These are phyloP conservation scores for Colletotrichum trifolii DNA, from an alignment of 2,329 filamentous ascomycete genomes.

Conservation along the genomic window DNA sequence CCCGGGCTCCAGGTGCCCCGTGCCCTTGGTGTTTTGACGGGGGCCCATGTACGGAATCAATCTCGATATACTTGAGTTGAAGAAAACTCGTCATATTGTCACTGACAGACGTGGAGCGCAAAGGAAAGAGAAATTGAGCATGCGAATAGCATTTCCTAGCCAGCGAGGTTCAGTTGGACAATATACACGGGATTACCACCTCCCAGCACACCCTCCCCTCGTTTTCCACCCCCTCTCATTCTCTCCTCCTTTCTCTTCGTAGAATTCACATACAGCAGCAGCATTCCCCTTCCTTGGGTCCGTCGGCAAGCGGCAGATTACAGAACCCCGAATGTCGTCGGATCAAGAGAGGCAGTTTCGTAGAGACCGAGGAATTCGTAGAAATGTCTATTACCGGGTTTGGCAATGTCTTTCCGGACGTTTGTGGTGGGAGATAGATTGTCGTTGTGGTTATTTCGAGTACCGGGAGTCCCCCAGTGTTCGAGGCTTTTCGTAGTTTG, in stretches of 20 bases:
- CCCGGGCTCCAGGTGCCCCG: constrained; percentile 14
- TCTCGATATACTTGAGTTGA: no score
- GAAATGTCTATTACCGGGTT: neutral
- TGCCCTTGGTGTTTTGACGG: neutral
- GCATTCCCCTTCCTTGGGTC: constrained; percentile 20
- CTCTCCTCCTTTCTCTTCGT: neutral
- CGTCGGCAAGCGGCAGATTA: constrained; percentile 28
- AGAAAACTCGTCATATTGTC: no score
- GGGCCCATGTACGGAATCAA: neutral
- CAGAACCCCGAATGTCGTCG: neutral
- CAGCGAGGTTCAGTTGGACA: constrained; percentile 42
- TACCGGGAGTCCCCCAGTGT: no score
- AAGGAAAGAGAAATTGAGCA: neutral
- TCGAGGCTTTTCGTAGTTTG: neutral
- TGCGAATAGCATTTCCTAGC: constrained; percentile 35
- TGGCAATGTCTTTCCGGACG: constrained; percentile 9
- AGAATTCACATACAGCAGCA: neutral
- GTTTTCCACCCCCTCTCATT: constrained; percentile 7
- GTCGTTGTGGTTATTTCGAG: no score
- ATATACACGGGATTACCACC: constrained; percentile 51
- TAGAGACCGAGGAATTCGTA: neutral
- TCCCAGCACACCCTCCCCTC: constrained; percentile 36
- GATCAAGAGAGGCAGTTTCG: constrained; percentile 19
- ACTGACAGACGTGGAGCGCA: no score
- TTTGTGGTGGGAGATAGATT: neutral